phyloP scores from a whole-genome alignment of 2,329 filamentous ascomycete genomes.

The Venturia oleaginea region DNA sequence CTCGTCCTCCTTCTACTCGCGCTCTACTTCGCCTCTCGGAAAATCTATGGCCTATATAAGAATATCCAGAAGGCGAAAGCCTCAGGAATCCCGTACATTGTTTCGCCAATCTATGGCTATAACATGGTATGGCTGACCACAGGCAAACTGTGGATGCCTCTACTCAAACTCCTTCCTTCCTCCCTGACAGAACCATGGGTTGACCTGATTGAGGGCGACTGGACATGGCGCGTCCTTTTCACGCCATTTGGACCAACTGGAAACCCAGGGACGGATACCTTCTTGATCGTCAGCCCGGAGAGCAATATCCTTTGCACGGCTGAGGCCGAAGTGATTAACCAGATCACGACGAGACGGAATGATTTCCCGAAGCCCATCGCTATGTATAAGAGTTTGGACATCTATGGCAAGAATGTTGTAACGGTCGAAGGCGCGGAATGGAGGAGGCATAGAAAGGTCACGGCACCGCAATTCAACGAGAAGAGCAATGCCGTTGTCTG shows the following conservation, averaged over 20 bases:
- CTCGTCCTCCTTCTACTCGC: not conserved
- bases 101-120: constrained; percentile 12
- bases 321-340: constrained; percentile 55
- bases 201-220: constrained; percentile 36
- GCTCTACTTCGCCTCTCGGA: not conserved
- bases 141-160: constrained; percentile 1
- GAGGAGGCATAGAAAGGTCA: constrained; percentile 65
- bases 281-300: constrained; percentile 54
- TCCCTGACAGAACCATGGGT: constrained; percentile 10
- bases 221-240: constrained; percentile 48
- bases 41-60: not conserved
- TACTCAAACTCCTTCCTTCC: constrained; percentile 11
- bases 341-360: constrained; percentile 57
- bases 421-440: constrained; percentile 60
- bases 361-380: constrained; percentile 61
- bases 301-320: constrained; percentile 47
- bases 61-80: constrained; percentile 9
- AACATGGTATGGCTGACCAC: constrained; percentile 12
- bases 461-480: constrained; percentile 65
- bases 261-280: constrained; percentile 49
- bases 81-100: constrained; percentile 14
- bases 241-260: constrained; percentile 40
- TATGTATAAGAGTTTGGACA: constrained; percentile 49
- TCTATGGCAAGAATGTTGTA: constrained; percentile 65
- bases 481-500: constrained; percentile 63